Base-by-base conservation (phyloP, 352 stramenopile species). In the Globisporangium parvum region DNA sequence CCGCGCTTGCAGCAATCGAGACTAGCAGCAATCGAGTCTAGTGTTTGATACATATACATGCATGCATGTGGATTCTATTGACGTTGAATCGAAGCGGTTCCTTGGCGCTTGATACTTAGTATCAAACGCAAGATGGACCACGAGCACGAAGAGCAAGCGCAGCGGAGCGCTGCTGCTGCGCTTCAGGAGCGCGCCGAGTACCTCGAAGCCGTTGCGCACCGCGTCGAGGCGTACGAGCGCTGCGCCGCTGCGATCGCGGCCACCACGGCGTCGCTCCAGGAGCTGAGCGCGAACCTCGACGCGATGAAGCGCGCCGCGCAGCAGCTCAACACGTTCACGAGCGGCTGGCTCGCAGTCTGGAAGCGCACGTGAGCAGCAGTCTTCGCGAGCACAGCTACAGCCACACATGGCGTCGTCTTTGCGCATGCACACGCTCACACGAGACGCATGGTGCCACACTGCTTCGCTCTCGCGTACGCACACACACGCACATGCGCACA, bases 241-340 rank as follows among this genome's bases (percentile, higher is more conserved):
- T 88, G 77, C 55, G 74, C 61, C 37, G 59, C 68, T 11, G 77
- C 77, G 58, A 66, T 91, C 51, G 57, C 60, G 37, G 67, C 67
- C 44, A 66, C 72, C 44, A 87, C 80, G 24, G 69, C 69, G 49
- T 87, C 75, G 47, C 65, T 91, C 17, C 67, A 87, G 59, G 64
- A 87, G 65, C 78, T 91, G 49, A 87, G 78, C 63, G 58, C 52
- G 18, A 79, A 87, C 40, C 35, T 88, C 26, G 72, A 88, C 35
- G 59, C 67, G 45, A 88, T 91, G 77, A 74, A 81, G 47, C 65
- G 60, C 45, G 75, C 76, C 50, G 76, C 78, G 42, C 76, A 85
- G 56, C 80, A 88, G 69, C 61, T 91, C 31, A 91, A 91, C 52
- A 66, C 77, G 35, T 87, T 88, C 63, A 88, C 80, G 10, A 67